Percentiles rank a stretch among this genome's conserved stretches.
These are phyloP conservation scores for Clonostachys chloroleuca DNA, from an alignment of 2,329 filamentous ascomycete genomes.

Conservation along the genomic window DNA sequence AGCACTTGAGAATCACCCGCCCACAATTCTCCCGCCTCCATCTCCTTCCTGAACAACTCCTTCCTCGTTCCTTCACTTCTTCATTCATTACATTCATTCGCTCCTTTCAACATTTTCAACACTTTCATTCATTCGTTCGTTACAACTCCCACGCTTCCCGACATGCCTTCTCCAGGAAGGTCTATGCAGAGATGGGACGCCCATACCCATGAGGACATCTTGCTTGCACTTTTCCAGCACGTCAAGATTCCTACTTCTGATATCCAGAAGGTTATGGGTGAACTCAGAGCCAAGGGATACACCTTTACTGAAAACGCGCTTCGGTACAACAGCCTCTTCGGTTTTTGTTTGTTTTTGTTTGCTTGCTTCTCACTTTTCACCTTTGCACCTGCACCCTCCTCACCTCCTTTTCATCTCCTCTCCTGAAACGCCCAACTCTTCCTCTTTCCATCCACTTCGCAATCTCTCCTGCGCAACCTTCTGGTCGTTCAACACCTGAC, in stretches of 20 bases:
- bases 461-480: not conserved
- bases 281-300: conserved; percentile 31
- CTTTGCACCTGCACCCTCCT: not conserved
- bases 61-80: no score
- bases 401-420: not conserved
- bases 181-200: conserved; percentile 30
- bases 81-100: no score
- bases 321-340: conserved; percentile 20
- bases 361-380: not conserved
- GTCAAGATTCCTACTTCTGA: conserved; percentile 22
- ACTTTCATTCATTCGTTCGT: no score
- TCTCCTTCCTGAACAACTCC: no score
- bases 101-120: no score
- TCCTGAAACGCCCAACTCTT: conserved; percentile 3
- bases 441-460: conserved; percentile 1
- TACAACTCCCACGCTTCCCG: no score
- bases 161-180: no score
- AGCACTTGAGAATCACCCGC: no score
- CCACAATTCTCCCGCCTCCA: no score
- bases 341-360: not conserved
- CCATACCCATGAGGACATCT: conserved; percentile 35
- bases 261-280: conserved; percentile 26
- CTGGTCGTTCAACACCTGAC: conserved; percentile 1
- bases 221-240: conserved; percentile 31
- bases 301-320: conserved; percentile 32